Evolutionary conservation across 2,329 filamentous ascomycete genomes (phyloP).

Genomic region (Drechslerella dactyloides): DNA sequence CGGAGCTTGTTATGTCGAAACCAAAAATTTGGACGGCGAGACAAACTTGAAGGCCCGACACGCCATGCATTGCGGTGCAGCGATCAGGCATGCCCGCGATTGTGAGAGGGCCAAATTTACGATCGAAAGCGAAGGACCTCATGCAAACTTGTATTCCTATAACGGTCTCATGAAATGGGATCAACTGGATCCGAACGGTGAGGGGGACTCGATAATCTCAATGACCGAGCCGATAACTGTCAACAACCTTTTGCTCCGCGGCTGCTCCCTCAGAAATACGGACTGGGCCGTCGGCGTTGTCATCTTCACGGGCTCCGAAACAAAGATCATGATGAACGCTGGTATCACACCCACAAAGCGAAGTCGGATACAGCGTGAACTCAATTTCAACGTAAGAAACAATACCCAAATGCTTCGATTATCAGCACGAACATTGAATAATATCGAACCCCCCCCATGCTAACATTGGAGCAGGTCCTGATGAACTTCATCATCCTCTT

Average conservation of each 20-base stretch:
- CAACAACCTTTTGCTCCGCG: constrained; percentile 92
- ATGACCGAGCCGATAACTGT: constrained; percentile 94
- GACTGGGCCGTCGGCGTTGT: constrained; percentile 95
- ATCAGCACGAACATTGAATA: too few relatives aligned
- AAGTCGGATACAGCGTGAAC: constrained; percentile 83
- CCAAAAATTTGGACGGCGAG: constrained; percentile 96
- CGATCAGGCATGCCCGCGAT: constrained; percentile 85
- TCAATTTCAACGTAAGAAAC: constrained; percentile 86
- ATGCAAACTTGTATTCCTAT: constrained; percentile 94
- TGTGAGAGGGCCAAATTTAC: constrained; percentile 87
- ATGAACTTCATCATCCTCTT: constrained; percentile 94
- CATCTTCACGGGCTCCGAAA: constrained; percentile 91
- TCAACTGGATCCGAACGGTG: constrained; percentile 71
- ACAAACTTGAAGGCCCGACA: constrained; percentile 96
- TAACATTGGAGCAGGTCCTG: constrained; percentile 60
- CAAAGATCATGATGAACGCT: constrained; percentile 99
- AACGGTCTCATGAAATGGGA: constrained; percentile 87
- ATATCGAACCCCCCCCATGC: neutral
- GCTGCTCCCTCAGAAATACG: constrained; percentile 91
- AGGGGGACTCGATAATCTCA: constrained; percentile 68
- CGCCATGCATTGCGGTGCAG: constrained; percentile 81
- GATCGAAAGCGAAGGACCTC: constrained; percentile 87
- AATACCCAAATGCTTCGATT: constrained; percentile 1
- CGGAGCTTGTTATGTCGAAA: constrained; percentile 95
- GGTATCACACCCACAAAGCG: constrained; percentile 95